Evolutionary conservation across 169 alveolate species (phyloP), one percentile per base, ranked within the genome.

Genomic region (Cryptosporidium canis): DNA sequence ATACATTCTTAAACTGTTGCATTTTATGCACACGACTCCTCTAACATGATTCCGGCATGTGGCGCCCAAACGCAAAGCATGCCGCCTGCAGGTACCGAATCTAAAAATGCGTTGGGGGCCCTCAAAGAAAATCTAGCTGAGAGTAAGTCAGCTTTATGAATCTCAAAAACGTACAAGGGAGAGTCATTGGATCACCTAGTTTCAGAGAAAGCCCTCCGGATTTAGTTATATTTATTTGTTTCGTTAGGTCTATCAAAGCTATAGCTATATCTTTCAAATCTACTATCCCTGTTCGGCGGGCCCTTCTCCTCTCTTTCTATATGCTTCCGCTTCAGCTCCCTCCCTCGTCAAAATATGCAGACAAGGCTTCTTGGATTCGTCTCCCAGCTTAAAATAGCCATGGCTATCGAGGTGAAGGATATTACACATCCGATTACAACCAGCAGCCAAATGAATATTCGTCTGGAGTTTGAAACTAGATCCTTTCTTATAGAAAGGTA

Each of bases 21-120:
- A 70, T 77, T 77, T 68, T n/a, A 41, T 77, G 87, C 87, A 77
- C 87, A 77, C 87, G 63, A 45, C 63, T 63, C 87, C 87, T 58
- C 67, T 70, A 70, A 55, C 87, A 61, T 58, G 87, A 77, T 58
- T 55, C 27, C n/a, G 12, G 41, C 58, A 0, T 12, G 18, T 35
- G 61, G 66, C 87, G 77, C 77, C 44, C 44, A 8, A 11, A 18
- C 1, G 4, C 2, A 2, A 11, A 6, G 5, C 51, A 77, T 77
- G 66, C 66, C 87, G 87, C 87, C 27, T 33, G 39, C 67, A 58
- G 84, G 84, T 70, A 70, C 51, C 84, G 84, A 70, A 70, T 70
- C 84, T 70, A 70, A 70, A 70, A 70, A 47, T 29, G 35, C 67
- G 55, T 27, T 45, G 83, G 67, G 84, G 84, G 84, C 68, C 84